Evolutionary conservation across 805 yeast genomes (phyloP).

Genomic region (Zygosaccharomyces gambellarensis): DNA sequence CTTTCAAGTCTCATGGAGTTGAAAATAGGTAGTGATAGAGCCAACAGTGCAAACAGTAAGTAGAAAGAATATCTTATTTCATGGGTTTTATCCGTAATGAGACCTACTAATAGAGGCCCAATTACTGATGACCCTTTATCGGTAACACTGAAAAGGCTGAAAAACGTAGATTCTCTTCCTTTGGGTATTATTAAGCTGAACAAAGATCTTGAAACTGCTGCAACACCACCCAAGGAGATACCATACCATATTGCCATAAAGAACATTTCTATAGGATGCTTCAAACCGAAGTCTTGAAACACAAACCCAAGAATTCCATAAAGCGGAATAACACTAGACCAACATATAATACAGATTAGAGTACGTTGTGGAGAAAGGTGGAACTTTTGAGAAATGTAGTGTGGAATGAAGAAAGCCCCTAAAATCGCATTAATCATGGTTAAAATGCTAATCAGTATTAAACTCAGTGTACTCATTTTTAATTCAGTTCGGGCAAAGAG

Average conservation of each 20-base stretch:
- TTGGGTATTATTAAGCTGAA: slow-evolving; percentile 65
- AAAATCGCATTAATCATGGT: slow-evolving; percentile 62
- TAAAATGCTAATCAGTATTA: slow-evolving; percentile 60
- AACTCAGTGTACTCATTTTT: slow-evolving; percentile 59
- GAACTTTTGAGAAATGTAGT: slow-evolving; percentile 35
- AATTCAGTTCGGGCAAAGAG: slow-evolving; percentile 68
- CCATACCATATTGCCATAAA: slow-evolving; percentile 72
- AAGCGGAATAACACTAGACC: slow-evolving; percentile 64
- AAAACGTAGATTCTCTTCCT: slow-evolving; percentile 71
- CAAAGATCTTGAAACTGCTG: slow-evolving; percentile 63
- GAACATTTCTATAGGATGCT: slow-evolving; percentile 63
- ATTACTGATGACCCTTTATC: slow-evolving; percentile 75
- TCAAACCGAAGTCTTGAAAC: slow-evolving; percentile 51
- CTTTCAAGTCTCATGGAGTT: slow-evolving; percentile 52
- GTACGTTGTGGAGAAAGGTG: slow-evolving; percentile 44
- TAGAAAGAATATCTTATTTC: slow-evolving; percentile 70
- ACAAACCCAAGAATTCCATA: slow-evolving; percentile 68
- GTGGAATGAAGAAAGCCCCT: slow-evolving; percentile 60
- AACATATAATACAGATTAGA: slow-evolving; percentile 48
- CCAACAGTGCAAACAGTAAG: slow-evolving; percentile 49
- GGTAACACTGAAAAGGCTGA: slow-evolving; percentile 70
- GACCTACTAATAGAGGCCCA: slow-evolving; percentile 70
- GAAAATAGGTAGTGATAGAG: slow-evolving; percentile 56
- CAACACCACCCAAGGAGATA: slow-evolving; percentile 64
- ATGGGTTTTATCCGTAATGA: slow-evolving; percentile 67